Evolutionary conservation across 257 asterid species (phyloP).

Genomic region (Nicotiana tabacum): DNA sequence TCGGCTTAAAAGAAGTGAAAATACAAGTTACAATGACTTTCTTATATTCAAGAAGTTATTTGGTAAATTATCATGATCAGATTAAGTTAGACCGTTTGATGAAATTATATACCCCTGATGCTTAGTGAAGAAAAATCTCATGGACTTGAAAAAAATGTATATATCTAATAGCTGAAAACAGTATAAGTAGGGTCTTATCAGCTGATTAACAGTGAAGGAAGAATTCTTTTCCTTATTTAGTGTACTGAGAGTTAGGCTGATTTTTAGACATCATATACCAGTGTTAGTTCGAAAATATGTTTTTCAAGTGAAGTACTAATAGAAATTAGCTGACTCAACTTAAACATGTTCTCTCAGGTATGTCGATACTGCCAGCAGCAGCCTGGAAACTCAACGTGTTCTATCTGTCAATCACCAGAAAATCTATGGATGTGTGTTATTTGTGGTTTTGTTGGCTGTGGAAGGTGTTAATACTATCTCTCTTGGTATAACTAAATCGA

Average conservation of each 20-base stretch:
- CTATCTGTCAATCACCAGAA: conserved; percentile 75
- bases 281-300: conserved; percentile 13
- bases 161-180: background rate
- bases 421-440: conserved; percentile 98
- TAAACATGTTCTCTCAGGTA: conserved; percentile 47
- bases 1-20: too few relatives aligned
- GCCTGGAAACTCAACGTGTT: conserved; percentile 88
- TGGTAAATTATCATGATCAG: background rate
- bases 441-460: conserved; percentile 94
- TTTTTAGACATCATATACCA: background rate
- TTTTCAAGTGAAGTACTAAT: conserved; percentile 9
- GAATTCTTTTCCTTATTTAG: background rate
- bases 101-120: background rate
- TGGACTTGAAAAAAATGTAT: background rate
- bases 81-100: background rate
- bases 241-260: background rate
- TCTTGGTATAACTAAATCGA: conserved; percentile 11
- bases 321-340: conserved; percentile 19
- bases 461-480: conserved; percentile 51
- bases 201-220: background rate
- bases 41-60: background rate
- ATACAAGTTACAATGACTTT: background rate
- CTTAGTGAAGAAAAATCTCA: conserved; percentile 1
- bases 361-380: conserved; percentile 98
- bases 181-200: background rate